Conservation (phyloP, 495 filamentous ascomycete species). For the Penicillium crystallinum region DNA sequence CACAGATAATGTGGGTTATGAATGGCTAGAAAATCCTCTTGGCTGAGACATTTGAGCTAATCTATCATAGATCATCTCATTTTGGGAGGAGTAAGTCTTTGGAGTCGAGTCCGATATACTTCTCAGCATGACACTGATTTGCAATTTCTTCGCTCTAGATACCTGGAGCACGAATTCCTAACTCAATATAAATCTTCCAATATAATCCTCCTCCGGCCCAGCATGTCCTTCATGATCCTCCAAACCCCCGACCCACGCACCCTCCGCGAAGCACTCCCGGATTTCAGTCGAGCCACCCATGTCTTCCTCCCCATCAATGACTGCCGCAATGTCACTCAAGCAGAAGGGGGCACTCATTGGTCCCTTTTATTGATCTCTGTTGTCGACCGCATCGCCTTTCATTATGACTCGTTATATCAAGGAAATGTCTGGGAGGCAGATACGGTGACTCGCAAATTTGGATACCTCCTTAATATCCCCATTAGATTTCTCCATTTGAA, state of each 20-base stretch:
- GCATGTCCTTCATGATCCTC: conserved; percentile 90
- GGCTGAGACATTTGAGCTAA: conserved; percentile 10
- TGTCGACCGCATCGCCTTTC: conserved; percentile 87
- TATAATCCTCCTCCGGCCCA: conserved; percentile 87
- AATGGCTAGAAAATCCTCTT: conserved; percentile 2
- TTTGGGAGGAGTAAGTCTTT: conserved; percentile 87
- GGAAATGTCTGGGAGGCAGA: conserved; percentile 70
- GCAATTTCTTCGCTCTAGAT: conserved; percentile 44
- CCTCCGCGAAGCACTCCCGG: conserved; percentile 50
- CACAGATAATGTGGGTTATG: conserved; percentile 81
- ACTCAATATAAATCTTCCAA: conserved; percentile 67
- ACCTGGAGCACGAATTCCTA: conserved; percentile 84
- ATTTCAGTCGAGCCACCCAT: conserved; percentile 79
- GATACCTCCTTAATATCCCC: conserved; percentile 54
- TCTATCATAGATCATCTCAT: conserved; percentile 61
- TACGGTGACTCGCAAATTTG: conserved; percentile 57
- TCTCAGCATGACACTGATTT: conserved; percentile 7
- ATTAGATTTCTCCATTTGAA: conserved; percentile 70
- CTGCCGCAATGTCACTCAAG: conserved; percentile 62
- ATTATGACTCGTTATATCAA: conserved; percentile 87
- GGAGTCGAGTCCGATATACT: background rate
- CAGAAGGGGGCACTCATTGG: conserved; percentile 94
- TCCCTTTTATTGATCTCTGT: conserved; percentile 84
- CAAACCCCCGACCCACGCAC: conserved; percentile 70
- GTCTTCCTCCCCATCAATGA: conserved; percentile 98